phyloP scores from a whole-genome alignment of 495 filamentous ascomycete species.

The Hypoxylon perforatum region DNA sequence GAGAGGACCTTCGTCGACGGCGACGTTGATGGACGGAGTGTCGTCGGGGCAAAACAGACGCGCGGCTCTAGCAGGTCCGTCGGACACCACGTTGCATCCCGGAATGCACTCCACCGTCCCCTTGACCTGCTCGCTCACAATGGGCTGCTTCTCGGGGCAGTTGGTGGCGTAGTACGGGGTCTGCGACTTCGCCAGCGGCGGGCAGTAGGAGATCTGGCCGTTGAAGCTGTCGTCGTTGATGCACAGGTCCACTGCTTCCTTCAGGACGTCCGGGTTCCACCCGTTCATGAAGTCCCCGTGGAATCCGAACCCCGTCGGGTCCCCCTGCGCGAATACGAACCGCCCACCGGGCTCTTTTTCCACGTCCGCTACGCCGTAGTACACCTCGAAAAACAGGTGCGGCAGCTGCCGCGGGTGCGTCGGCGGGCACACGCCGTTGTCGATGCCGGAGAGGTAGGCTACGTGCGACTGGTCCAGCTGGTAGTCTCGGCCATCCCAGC shows the following conservation, averaged over 20 bases:
- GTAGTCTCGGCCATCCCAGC: conserved; percentile 66
- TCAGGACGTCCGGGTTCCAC: conserved; percentile 70
- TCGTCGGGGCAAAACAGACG: conserved; percentile 23
- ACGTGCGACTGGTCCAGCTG: conserved; percentile 68
- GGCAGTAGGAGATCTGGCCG: conserved; percentile 63
- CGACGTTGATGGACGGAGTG: conserved; percentile 16
- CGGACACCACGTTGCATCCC: conserved; percentile 61
- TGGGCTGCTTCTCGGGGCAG: conserved; percentile 44
- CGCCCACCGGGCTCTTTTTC: conserved; percentile 60
- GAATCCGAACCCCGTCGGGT: conserved; percentile 63
- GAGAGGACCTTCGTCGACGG: conserved; percentile 7
- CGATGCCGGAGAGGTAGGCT: conserved; percentile 57
- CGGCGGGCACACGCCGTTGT: conserved; percentile 68
- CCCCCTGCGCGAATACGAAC: conserved; percentile 71
- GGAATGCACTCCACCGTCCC: conserved; percentile 55
- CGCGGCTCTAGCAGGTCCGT: conserved; percentile 51
- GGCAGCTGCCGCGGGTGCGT: conserved; percentile 65
- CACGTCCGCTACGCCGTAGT: conserved; percentile 64
- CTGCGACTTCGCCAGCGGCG: conserved; percentile 57
- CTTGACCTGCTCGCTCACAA: conserved; percentile 48
- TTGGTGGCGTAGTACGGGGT: conserved; percentile 52
- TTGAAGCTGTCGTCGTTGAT: conserved; percentile 57
- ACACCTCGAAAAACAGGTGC: conserved; percentile 74
- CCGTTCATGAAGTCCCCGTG: conserved; percentile 79
- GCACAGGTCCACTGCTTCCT: conserved; percentile 68